Base-by-base conservation (phyloP, 192 early-diverging fungal species). In the Umbelopsis isabellina region DNA sequence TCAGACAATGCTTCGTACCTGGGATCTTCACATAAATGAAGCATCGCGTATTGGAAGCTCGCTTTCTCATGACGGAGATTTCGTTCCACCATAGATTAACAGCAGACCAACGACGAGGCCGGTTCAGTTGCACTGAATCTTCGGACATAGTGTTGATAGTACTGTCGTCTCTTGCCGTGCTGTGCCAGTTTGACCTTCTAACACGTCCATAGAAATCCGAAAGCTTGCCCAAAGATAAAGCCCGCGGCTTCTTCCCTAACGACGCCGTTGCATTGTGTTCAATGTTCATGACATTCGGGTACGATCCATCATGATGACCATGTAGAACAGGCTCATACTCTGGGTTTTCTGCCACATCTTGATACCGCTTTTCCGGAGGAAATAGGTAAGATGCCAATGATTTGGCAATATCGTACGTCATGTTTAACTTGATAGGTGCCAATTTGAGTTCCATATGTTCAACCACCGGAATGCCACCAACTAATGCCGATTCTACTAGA, bases 1-100 rank as follows among this genome's bases (percentile, higher is more conserved):
- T 89, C 30, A 95, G 78, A 66, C 91, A 92, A 65, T 88, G 84
- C 61, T 85, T 85, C n/a, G 86, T 87, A 4, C 84, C 87, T 10
- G 91, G 91, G 33, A 95, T 84, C 65, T 92, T 93, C 75, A 95
- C 89, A 76, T 94, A 92, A 21, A 95, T 84, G 77, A 95, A 95
- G 45, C 89, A 90, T 71, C 85, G 86, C 80, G 92, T 94, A 73
- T 91, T 78, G 47, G 88, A 85, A 18, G 94, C 91, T 4, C 94
- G 79, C 51, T 78, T 79, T 75, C 93, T 91, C 92, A 95, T 94
- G 72, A 91, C 55, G 2, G 55, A 35, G 7, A 61, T 61, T 12
- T 61, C 55, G 30, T 61, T 61, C 55, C 55, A 35, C 55, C 55
- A 61, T n/a, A 61, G 25, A 35, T 61, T 61, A 6, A 61, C 55